Conservation (phyloP, 2,329 filamentous ascomycete species). For the Epichloe sp. region DNA sequence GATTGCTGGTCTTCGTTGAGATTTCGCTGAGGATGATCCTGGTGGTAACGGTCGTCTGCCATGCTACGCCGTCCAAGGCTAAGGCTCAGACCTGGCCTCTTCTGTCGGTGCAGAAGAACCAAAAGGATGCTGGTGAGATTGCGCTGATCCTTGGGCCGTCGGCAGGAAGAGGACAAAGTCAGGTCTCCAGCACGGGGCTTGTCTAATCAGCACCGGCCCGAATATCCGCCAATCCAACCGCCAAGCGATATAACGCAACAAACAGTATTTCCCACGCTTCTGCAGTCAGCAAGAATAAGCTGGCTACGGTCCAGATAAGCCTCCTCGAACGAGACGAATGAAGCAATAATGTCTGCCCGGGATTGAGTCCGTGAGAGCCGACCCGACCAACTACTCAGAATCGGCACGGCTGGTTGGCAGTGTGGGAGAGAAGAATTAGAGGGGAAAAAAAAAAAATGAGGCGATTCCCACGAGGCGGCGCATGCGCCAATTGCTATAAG, state of each 20-base stretch:
- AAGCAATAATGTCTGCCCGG: neutral
- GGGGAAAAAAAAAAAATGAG: too few relatives aligned
- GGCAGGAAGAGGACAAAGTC: neutral
- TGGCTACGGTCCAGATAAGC: neutral
- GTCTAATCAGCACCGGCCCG: neutral
- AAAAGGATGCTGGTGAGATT: conserved; percentile 2
- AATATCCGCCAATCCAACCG: neutral
- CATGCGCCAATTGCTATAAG: neutral
- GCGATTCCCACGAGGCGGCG: neutral
- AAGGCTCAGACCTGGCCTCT: conserved; percentile 14
- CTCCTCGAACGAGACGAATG: neutral
- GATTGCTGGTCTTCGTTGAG: conserved; percentile 21
- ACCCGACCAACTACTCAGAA: neutral
- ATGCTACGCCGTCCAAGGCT: conserved; percentile 18
- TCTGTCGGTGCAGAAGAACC: conserved; percentile 12
- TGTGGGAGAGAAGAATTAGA: neutral
- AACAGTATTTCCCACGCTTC: neutral
- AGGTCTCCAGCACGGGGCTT: neutral
- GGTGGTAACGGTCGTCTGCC: conserved; percentile 26
- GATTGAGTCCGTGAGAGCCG: neutral
- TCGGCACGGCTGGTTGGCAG: neutral
- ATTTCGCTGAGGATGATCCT: conserved; percentile 23
- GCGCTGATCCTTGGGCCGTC: neutral
- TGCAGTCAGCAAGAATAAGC: neutral
- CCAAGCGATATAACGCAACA: neutral